Conservation (phyloP, 2,329 filamentous ascomycete genomes). For the Didymella keratinophila region DNA sequence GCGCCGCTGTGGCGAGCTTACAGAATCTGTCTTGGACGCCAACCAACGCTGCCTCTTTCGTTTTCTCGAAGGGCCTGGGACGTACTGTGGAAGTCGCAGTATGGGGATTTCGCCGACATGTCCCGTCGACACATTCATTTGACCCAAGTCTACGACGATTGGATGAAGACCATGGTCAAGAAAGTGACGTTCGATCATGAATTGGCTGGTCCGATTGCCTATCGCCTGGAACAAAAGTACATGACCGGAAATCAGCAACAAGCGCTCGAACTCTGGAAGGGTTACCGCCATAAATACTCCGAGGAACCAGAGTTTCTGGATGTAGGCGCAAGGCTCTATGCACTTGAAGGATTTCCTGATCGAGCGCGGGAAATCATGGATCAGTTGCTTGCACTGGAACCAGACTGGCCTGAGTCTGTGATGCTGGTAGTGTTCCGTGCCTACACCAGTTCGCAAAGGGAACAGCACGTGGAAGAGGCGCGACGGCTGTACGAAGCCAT, state of each 20-base stretch:
- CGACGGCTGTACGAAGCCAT: slow-evolving; percentile 59
- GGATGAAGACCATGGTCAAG: slow-evolving; percentile 19
- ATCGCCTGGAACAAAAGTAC: slow-evolving; percentile 42
- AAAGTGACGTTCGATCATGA: slow-evolving; percentile 23
- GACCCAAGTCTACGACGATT: slow-evolving; percentile 39
- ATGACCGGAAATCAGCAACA: slow-evolving; percentile 33
- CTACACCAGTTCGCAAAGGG: slow-evolving; percentile 62
- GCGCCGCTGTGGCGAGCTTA: slow-evolving; percentile 45
- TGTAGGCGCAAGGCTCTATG: slow-evolving; percentile 71
- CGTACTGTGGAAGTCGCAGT: slow-evolving; percentile 44
- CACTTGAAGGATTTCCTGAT: slow-evolving; percentile 64
- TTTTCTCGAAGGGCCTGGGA: slow-evolving; percentile 46
- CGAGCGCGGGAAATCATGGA: slow-evolving; percentile 66
- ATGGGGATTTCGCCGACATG: slow-evolving; percentile 21
- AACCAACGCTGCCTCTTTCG: slow-evolving; percentile 25
- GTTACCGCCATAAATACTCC: slow-evolving; percentile 26
- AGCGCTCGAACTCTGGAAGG: slow-evolving; percentile 46
- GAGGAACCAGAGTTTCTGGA: slow-evolving; percentile 60
- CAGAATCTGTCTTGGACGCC: slow-evolving; percentile 27
- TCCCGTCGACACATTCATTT: slow-evolving; percentile 30
- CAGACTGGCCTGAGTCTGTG: slow-evolving; percentile 62
- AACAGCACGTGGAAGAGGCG: slow-evolving; percentile 60
- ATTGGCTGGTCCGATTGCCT: slow-evolving; percentile 28
- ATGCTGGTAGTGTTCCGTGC: slow-evolving; percentile 74
- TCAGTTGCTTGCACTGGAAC: slow-evolving; percentile 58